Conservation (phyloP, 1,284 basidiomycete genomes). For the Puccinia coronata region DNA sequence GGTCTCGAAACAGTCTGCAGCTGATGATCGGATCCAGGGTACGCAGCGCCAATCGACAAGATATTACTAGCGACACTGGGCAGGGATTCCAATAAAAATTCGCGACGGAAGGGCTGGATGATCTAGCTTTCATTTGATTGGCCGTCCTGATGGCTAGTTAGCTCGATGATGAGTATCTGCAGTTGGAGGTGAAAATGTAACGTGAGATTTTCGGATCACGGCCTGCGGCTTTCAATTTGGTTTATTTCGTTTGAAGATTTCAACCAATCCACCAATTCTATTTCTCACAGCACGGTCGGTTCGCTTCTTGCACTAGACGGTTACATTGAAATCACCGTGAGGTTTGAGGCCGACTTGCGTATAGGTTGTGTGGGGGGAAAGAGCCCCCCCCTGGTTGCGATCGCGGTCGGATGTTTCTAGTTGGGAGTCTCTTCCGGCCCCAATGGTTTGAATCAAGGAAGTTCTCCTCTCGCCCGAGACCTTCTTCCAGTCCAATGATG, state of each 20-base stretch:
- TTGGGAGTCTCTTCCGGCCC: conserved; percentile 4
- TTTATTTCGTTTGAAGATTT: conserved; percentile 65
- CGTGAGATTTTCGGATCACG: no score
- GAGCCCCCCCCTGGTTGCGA: background rate
- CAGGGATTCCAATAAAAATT: no score
- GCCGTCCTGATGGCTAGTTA: no score
- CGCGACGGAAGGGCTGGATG: no score
- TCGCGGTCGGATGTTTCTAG: background rate
- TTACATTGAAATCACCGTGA: conserved; percentile 49
- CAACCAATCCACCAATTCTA: conserved; percentile 67
- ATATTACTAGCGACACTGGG: no score
- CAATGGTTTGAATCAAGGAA: conserved; percentile 13
- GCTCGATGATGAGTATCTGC: no score
- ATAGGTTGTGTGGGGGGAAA: conserved; percentile 8
- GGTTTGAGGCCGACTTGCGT: conserved; percentile 29
- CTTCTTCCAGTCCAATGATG: background rate
- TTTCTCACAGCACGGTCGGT: conserved; percentile 57
- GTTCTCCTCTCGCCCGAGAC: background rate
- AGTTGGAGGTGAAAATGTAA: no score
- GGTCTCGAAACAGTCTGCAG: no score
- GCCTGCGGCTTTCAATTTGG: conserved; percentile 62
- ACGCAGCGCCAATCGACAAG: no score
- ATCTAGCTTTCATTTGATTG: no score
- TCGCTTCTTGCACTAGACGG: conserved; percentile 54
- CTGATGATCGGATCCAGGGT: no score